Percentiles rank a stretch among this genome's conserved stretches.
Evolutionary conservation across 1,284 basidiomycete species (phyloP).

Genomic region (Apiotrichum veenhuisii): DNA sequence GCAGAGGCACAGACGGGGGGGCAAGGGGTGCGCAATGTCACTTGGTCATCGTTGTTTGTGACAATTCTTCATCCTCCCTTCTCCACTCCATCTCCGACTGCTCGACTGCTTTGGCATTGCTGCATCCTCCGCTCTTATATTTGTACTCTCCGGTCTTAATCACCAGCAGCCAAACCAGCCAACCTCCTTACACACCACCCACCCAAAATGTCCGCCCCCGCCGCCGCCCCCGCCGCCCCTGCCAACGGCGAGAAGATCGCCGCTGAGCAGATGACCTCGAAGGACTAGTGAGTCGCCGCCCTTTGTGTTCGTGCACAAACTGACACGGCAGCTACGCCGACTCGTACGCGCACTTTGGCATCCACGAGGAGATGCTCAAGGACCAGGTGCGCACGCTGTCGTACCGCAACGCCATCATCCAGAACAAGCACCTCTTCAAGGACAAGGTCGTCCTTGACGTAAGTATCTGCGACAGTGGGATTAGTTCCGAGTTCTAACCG

Average conservation of each 20-base stretch:
- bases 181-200: neutral
- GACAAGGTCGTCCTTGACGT: constrained; percentile 93
- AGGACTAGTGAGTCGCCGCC: constrained; percentile 43
- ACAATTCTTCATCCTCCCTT: neutral
- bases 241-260: constrained; percentile 38
- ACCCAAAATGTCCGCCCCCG: constrained; percentile 20
- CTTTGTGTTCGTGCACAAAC: neutral
- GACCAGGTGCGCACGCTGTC: constrained; percentile 92
- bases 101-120: neutral
- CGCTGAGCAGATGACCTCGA: constrained; percentile 43
- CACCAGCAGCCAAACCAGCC: neutral
- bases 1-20: too few species aligned
- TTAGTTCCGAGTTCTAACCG: neutral
- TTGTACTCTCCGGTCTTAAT: neutral
- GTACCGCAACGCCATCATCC: constrained; percentile 90
- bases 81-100: neutral
- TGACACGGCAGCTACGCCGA: constrained; percentile 74
- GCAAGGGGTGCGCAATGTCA: too few species aligned
- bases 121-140: too few species aligned
- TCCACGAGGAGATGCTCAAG: constrained; percentile 99
- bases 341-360: constrained; percentile 68
- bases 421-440: constrained; percentile 94
- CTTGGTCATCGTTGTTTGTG: too few species aligned
- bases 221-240: constrained; percentile 22
- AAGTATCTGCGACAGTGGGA: constrained; percentile 14